A percentile compares a stretch with the other conserved stretches of the same genome.
phyloP scores from a whole-genome alignment of 257 asterid genomes.

The Nicotiana sylvestris region DNA sequence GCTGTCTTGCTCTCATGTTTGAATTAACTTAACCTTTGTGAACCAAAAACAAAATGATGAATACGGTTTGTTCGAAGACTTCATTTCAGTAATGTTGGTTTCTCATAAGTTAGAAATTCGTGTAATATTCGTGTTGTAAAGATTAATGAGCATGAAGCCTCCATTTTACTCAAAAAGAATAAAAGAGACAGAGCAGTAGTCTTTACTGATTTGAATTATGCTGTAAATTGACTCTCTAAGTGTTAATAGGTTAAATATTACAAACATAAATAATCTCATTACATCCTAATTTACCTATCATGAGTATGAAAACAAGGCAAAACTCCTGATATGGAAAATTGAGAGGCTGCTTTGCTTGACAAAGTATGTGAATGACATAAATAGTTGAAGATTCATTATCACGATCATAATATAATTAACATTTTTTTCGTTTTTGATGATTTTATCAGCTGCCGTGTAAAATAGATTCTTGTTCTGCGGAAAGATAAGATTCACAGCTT shows the following conservation, averaged over 20 bases:
- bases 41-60: neutral
- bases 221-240: neutral
- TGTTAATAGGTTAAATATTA: neutral
- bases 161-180: neutral
- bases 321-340: neutral
- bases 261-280: neutral
- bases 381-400: constrained; percentile 2
- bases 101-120: neutral
- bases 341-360: neutral
- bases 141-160: neutral
- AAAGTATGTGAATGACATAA: neutral
- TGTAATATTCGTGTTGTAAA: neutral
- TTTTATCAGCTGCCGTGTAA: neutral
- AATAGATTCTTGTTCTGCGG: neutral
- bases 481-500: neutral
- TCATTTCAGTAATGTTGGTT: neutral
- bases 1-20: neutral
- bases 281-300: neutral
- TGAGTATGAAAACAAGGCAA: neutral
- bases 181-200: neutral
- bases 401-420: neutral
- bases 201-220: neutral
- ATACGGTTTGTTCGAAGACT: neutral
- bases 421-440: neutral
- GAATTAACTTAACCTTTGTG: neutral